A percentile compares a stretch with the other conserved stretches of the same genome.
These are phyloP conservation scores for Brassica hybrid DNA, from an alignment of 441 rosid genomes.

Conservation along the genomic window DNA sequence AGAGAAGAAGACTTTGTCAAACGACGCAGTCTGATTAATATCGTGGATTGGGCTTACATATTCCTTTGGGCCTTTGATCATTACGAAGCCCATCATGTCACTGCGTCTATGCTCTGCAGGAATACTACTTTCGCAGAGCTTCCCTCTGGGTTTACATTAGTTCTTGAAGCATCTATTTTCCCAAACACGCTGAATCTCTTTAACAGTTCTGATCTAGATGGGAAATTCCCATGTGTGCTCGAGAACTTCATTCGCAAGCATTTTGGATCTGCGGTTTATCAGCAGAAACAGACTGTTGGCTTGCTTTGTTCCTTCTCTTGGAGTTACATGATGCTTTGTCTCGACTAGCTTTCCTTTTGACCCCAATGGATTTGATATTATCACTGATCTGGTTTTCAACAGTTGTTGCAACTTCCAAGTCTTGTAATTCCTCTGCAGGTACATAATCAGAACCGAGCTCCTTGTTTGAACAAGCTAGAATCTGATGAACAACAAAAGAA, in stretches of 20 bases:
- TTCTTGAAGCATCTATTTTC: constrained; percentile 38
- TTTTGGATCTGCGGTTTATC: constrained; percentile 31
- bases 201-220: constrained; percentile 40
- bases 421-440: constrained; percentile 11
- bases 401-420: constrained; percentile 19
- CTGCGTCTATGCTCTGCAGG: constrained; percentile 41
- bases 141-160: constrained; percentile 23
- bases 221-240: constrained; percentile 28
- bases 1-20: too few species aligned
- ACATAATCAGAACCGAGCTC: not conserved
- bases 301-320: constrained; percentile 37
- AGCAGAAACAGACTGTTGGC: constrained; percentile 13
- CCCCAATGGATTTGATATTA: constrained; percentile 25
- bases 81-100: constrained; percentile 6
- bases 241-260: constrained; percentile 43
- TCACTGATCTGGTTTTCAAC: constrained; percentile 20
- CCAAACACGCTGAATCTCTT: constrained; percentile 45
- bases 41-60: too few species aligned
- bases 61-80: too few species aligned
- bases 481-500: constrained; percentile 28
- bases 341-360: constrained; percentile 29
- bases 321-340: constrained; percentile 17
- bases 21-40: too few species aligned
- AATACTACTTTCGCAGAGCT: constrained; percentile 39
- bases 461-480: not conserved